Evolutionary conservation across 2,329 filamentous ascomycete species (phyloP).

Genomic region (Fusarium setosum): DNA sequence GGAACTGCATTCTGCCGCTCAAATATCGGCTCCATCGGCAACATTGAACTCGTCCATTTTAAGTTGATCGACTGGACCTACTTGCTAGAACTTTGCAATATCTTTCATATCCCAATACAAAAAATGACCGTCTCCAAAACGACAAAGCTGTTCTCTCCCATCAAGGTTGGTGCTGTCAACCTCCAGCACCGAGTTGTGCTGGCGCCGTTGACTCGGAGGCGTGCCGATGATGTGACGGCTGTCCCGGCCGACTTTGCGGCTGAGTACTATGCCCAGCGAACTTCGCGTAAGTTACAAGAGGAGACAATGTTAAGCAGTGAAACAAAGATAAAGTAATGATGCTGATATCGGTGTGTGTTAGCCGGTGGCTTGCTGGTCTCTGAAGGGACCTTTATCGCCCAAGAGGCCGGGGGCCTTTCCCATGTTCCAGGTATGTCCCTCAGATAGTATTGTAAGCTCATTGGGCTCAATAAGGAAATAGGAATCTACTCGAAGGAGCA

Average conservation of each 20-base stretch:
- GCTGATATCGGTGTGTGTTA: not conserved
- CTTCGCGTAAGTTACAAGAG: conserved; percentile 41
- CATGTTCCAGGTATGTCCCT: conserved; percentile 27
- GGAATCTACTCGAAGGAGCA: conserved; percentile 69
- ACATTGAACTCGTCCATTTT: not conserved
- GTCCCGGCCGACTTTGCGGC: conserved; percentile 49
- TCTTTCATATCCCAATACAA: not conserved
- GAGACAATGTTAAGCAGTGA: not conserved
- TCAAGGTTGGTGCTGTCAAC: conserved; percentile 50
- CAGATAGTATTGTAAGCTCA: not conserved
- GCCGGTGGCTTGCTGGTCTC: conserved; percentile 57
- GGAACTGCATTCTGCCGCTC: not conserved
- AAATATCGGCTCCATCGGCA: not conserved
- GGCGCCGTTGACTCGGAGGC: conserved; percentile 68
- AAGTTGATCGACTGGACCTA: not conserved
- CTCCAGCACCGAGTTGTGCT: conserved; percentile 62
- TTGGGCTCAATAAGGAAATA: conserved; percentile 53
- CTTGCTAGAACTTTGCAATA: not conserved
- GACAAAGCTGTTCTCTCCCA: conserved; percentile 55
- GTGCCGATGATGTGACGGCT: conserved; percentile 52
- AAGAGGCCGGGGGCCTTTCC: conserved; percentile 46
- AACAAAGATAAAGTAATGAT: not conserved
- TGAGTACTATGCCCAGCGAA: conserved; percentile 59
- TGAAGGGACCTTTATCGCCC: conserved; percentile 58
- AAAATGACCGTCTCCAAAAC: conserved; percentile 17